These are phyloP conservation scores for Micractinium conductrix DNA, from an alignment of 139 green algal species.

Conservation along the genomic window DNA sequence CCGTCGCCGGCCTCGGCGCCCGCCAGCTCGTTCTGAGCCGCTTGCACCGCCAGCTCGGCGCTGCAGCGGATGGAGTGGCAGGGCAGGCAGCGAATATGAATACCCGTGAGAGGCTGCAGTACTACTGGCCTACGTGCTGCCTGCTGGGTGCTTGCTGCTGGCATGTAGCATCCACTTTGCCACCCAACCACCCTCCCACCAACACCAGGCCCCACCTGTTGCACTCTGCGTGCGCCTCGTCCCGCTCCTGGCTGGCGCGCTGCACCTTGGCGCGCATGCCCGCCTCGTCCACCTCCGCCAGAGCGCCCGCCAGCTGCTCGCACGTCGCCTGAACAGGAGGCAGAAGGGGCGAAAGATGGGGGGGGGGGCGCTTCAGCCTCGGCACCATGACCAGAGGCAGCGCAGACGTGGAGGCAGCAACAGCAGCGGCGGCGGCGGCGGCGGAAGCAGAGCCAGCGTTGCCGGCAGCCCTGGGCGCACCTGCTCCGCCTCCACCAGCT, in stretches of 20 bases:
- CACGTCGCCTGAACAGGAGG: too few relatives aligned
- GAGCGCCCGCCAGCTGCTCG: constrained; percentile 37
- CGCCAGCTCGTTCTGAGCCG: constrained; percentile 66
- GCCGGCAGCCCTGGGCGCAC: too few relatives aligned
- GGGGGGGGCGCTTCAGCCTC: too few relatives aligned
- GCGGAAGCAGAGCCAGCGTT: too few relatives aligned
- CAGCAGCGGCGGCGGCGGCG: too few relatives aligned
- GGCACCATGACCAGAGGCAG: too few relatives aligned
- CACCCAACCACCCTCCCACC: neutral
- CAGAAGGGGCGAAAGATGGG: too few relatives aligned
- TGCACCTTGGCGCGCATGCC: constrained; percentile 23
- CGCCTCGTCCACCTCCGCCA: constrained; percentile 51
- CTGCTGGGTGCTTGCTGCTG: too few relatives aligned
- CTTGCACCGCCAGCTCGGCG: constrained; percentile 50
- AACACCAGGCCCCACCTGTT: constrained; percentile 20
- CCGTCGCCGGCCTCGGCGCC: constrained; percentile 86
- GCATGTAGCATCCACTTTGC: neutral
- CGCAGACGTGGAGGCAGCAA: too few relatives aligned
- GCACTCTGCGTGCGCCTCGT: constrained; percentile 35
- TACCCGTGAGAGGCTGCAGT: too few relatives aligned
- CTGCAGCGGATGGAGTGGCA: constrained; percentile 8
- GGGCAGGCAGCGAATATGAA: neutral
- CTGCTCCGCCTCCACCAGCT: constrained; percentile 66
- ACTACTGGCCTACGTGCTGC: too few relatives aligned
- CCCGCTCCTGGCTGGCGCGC: constrained; percentile 34